Percentiles rank a stretch among this genome's conserved stretches.
phyloP scores from a whole-genome alignment of 164 flowering plant species.

The Dillenia turbinata region DNA sequence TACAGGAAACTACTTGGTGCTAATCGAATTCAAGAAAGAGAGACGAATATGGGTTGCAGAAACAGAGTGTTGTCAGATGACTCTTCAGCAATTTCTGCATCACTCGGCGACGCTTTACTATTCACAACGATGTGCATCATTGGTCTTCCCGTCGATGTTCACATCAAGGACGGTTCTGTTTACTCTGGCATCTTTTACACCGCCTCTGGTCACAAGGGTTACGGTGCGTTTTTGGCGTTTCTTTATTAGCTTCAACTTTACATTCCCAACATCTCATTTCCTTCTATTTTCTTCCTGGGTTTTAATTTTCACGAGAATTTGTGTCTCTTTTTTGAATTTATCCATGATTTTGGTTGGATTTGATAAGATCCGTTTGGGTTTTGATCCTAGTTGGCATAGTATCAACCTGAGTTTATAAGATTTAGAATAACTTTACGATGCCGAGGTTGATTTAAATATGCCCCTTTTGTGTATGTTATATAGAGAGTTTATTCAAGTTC shows the following conservation, averaged over 20 bases:
- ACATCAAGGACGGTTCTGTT: constrained; percentile 68
- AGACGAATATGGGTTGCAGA: constrained; percentile 16
- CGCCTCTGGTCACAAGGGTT: constrained; percentile 45
- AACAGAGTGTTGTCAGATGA: constrained; percentile 21
- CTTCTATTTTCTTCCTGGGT: constrained; percentile 17
- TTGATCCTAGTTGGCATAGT: not conserved
- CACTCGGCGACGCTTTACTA: constrained; percentile 50
- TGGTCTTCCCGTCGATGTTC: constrained; percentile 75
- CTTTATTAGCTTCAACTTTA: not conserved
- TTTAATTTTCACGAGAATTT: constrained; percentile 3
- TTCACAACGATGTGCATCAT: constrained; percentile 68
- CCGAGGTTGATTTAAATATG: no score
- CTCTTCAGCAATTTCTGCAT: constrained; percentile 4
- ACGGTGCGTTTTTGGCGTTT: constrained; percentile 32
- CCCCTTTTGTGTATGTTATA: no score
- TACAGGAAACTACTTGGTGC: no score
- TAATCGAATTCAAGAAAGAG: not conserved
- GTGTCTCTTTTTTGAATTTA: constrained; percentile 4
- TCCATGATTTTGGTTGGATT: constrained; percentile 7
- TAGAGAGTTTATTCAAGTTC: not conserved
- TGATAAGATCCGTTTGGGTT: constrained; percentile 1
- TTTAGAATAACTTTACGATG: no score
- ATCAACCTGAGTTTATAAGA: not conserved
- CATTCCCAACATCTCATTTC: not conserved
- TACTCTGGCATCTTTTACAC: constrained; percentile 78